A percentile compares a stretch with the other conserved stretches of the same genome.
phyloP scores from a whole-genome alignment of 192 early-diverging fungal species.

The Backusella mclennaniae region DNA sequence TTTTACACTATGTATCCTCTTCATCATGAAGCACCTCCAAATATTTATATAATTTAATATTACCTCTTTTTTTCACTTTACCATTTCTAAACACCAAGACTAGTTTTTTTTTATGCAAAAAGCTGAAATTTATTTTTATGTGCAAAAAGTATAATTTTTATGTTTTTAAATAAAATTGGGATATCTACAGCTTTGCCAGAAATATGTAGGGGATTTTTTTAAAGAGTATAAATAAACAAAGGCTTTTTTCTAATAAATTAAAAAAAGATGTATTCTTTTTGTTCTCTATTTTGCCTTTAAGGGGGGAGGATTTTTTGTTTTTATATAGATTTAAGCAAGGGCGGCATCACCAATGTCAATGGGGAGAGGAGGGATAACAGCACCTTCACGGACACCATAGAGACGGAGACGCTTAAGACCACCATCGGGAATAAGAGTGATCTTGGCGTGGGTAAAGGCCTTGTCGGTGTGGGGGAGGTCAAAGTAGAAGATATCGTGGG shows the following conservation, averaged over 20 bases:
- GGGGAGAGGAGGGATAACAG: conserved; percentile 27
- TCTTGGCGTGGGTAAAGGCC: conserved; percentile 61
- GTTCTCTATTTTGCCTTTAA: neutral
- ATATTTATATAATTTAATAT: too few relatives aligned
- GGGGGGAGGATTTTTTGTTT: too few relatives aligned
- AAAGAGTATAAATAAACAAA: neutral
- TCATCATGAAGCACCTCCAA: too few relatives aligned
- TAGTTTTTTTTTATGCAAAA: neutral
- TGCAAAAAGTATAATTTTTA: conserved; percentile 1
- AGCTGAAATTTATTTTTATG: conserved; percentile 8
- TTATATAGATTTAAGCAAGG: neutral
- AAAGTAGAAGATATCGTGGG: conserved; percentile 78
- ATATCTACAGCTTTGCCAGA: neutral
- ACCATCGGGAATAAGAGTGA: conserved; percentile 88
- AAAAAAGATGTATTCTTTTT: neutral
- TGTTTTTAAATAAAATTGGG: conserved; percentile 1
- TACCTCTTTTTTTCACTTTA: neutral
- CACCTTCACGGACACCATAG: conserved; percentile 59
- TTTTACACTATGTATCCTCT: too few relatives aligned
- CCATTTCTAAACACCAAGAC: neutral
- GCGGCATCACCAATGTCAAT: conserved; percentile 15
- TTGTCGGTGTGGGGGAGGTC: conserved; percentile 51
- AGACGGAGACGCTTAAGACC: conserved; percentile 86
- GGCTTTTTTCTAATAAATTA: neutral
- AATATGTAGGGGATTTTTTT: neutral